phyloP scores from a whole-genome alignment of 2,329 filamentous ascomycete species.

The Ilyonectria mors-panacis region DNA sequence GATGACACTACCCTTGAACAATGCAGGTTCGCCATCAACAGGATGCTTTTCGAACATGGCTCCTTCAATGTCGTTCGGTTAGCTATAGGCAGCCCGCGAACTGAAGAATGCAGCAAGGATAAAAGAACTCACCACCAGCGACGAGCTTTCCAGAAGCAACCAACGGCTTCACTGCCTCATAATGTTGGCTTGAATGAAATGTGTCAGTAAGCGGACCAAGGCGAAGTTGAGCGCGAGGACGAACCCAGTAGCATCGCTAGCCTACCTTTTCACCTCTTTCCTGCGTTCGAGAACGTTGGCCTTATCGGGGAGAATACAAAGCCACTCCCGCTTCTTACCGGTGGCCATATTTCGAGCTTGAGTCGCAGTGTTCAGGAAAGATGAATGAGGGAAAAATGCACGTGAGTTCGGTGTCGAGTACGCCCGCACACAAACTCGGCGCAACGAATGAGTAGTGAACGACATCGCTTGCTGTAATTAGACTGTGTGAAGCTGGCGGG shows the following conservation, averaged over 20 bases:
- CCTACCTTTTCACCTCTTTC: slow-evolving; percentile 28
- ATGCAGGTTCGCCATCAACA: slow-evolving; percentile 28
- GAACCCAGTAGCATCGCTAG: not conserved
- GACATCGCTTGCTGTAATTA: not conserved
- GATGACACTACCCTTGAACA: slow-evolving; percentile 30
- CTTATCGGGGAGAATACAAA: slow-evolving; percentile 29
- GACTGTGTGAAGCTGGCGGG: not conserved
- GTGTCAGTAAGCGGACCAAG: not conserved
- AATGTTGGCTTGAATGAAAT: slow-evolving; percentile 19
- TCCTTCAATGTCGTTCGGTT: not conserved
- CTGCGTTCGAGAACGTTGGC: slow-evolving; percentile 26
- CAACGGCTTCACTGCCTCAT: slow-evolving; percentile 37
- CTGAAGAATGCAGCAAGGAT: too few relatives aligned
- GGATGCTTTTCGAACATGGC: slow-evolving; percentile 37
- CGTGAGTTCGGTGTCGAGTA: not conserved
- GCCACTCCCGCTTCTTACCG: slow-evolving; percentile 21
- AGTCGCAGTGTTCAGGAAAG: not conserved
- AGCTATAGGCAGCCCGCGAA: not conserved
- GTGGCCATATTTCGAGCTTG: slow-evolving; percentile 19
- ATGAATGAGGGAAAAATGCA: not conserved
- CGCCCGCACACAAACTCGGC: not conserved
- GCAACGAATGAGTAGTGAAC: not conserved
- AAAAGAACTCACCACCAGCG: slow-evolving; percentile 31
- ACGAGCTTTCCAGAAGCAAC: slow-evolving; percentile 35
- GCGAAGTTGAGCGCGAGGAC: too few relatives aligned